Percentiles rank a stretch among this genome's conserved stretches.
Evolutionary conservation across 2,329 filamentous ascomycete species (phyloP).

Genomic region (Nemania sp.): DNA sequence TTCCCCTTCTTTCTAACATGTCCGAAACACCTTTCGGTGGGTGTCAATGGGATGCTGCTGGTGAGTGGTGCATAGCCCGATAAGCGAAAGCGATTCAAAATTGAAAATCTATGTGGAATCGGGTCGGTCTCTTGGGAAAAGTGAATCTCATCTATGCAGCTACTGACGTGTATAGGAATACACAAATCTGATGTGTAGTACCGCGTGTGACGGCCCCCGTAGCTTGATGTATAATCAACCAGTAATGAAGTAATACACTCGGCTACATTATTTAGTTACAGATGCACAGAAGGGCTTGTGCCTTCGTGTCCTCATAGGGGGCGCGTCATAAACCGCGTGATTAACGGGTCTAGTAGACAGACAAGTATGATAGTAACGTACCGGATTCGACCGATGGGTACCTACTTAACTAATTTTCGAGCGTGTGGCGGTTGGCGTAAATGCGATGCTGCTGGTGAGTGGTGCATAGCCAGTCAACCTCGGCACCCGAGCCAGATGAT

Average conservation of each 20-base stretch:
- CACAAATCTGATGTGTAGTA: slow-evolving; percentile 46
- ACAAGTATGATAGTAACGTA: slow-evolving; percentile 13
- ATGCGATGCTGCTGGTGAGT: neutral
- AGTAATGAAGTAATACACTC: slow-evolving; percentile 11
- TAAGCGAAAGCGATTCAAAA: slow-evolving; percentile 80
- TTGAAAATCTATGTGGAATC: slow-evolving; percentile 83
- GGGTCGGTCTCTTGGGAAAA: slow-evolving; percentile 79
- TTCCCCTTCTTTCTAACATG: neutral
- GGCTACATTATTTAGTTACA: slow-evolving; percentile 13
- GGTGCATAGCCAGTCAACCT: neutral
- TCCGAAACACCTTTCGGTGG: neutral
- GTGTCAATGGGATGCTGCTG: neutral
- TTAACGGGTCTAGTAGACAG: slow-evolving; percentile 17
- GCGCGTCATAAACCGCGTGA: slow-evolving; percentile 17
- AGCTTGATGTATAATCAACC: slow-evolving; percentile 5
- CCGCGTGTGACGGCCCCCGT: slow-evolving; percentile 11
- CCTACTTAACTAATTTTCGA: no score
- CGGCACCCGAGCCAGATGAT: neutral
- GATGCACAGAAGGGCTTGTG: slow-evolving; percentile 11
- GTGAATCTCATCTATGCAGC: slow-evolving; percentile 23
- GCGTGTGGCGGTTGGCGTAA: slow-evolving; percentile 28
- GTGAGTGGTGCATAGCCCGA: slow-evolving; percentile 57
- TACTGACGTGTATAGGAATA: slow-evolving; percentile 48
- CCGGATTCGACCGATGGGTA: slow-evolving; percentile 32
- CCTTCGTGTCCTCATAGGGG: slow-evolving; percentile 15